A percentile compares a stretch with the other conserved stretches of the same genome.
Conservation (phyloP, 345 rosid genomes). For the Eucalyptus pauciflora region DNA sequence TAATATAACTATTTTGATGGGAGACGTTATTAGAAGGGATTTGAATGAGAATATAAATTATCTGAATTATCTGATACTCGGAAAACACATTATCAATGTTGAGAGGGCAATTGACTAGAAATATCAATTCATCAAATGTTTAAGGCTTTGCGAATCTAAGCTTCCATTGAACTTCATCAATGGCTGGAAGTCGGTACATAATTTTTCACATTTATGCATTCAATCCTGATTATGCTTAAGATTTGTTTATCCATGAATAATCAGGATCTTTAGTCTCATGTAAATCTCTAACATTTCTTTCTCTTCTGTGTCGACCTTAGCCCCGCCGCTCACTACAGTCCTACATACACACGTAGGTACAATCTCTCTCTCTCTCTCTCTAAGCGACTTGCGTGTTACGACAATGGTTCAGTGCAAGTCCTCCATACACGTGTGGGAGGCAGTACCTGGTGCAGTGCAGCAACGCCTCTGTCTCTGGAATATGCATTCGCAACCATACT, state of each 20-base stretch:
- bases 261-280: background rate
- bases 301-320: slow-evolving; percentile 21
- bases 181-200: background rate
- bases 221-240: background rate
- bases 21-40: too few relatives aligned
- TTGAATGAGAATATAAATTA: too few relatives aligned
- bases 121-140: background rate
- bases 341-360: slow-evolving; percentile 35
- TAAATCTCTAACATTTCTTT: background rate
- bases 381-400: slow-evolving; percentile 38
- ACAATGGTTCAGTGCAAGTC: slow-evolving; percentile 12
- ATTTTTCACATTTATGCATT: too few relatives aligned
- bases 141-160: background rate
- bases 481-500: slow-evolving; percentile 10
- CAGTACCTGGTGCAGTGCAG: slow-evolving; percentile 33
- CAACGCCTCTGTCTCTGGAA: slow-evolving; percentile 5
- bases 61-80: accelerated
- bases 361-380: background rate
- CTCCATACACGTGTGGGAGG: slow-evolving; percentile 28
- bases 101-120: accelerated
- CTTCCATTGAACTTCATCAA: background rate
- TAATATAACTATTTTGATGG: too few relatives aligned
- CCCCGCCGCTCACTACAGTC: slow-evolving; percentile 15
- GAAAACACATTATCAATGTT: background rate
- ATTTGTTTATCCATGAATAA: too few relatives aligned